Evolutionary conservation across 768 basidiomycete species (phyloP).

Genomic region (Chalciporus pseudorubinellus): DNA sequence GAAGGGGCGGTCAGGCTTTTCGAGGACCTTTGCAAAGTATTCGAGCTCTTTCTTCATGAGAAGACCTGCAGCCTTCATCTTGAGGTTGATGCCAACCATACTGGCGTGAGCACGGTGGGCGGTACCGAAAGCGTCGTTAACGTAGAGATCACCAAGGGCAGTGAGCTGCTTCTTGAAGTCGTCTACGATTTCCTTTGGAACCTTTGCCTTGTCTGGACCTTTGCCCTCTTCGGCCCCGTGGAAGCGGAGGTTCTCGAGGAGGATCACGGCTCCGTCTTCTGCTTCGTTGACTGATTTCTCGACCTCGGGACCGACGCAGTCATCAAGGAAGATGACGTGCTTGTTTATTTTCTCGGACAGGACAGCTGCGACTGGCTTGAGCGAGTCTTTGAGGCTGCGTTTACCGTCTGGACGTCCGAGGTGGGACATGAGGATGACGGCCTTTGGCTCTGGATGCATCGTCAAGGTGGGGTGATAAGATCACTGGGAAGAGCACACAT

Average conservation of each 20-base stretch:
- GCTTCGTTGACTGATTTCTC: constrained; percentile 70
- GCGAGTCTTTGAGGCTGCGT: constrained; percentile 82
- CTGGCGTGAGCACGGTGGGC: constrained; percentile 98
- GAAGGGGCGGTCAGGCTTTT: constrained; percentile 93
- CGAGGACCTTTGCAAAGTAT: constrained; percentile 96
- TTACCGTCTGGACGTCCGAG: constrained; percentile 96
- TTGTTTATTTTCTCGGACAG: constrained; percentile 46
- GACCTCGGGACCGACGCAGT: constrained; percentile 84
- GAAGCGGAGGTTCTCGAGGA: constrained; percentile 98
- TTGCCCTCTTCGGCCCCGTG: constrained; percentile 99
- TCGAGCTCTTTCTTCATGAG: constrained; percentile 99
- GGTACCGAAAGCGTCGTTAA: constrained; percentile 99
- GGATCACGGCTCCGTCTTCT: constrained; percentile 66
- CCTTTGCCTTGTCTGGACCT: constrained; percentile 95
- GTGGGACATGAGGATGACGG: constrained; percentile 95
- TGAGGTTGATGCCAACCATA: constrained; percentile 95
- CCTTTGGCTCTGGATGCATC: constrained; percentile 59
- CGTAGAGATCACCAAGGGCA: constrained; percentile 89
- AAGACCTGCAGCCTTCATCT: constrained; percentile 91
- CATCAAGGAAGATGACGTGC: constrained; percentile 75
- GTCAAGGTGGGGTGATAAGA: background rate
- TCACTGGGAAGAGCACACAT: constrained; percentile 4
- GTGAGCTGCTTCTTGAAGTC: constrained; percentile 88
- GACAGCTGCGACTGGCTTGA: constrained; percentile 79
- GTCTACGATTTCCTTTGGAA: constrained; percentile 75